Evolutionary conservation across 306 rosid species (phyloP).

Genomic region (Casuarina equisetifolia): DNA sequence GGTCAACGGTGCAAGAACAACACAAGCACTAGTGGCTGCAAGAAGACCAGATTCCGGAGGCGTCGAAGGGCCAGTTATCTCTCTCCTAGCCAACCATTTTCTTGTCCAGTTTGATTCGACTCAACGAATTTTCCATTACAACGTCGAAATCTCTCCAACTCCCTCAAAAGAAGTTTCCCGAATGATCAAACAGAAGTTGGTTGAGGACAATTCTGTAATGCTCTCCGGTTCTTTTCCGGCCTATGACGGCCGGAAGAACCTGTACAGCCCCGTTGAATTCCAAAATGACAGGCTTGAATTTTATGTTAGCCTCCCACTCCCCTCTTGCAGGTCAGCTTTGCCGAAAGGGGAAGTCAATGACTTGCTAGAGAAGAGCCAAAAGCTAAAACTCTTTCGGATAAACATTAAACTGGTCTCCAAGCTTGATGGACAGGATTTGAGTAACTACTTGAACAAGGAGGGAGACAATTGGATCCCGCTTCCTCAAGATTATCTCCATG

Average conservation of each 20-base stretch:
- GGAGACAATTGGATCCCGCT: conserved; percentile 85
- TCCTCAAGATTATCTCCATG: conserved; percentile 97
- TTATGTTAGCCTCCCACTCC: conserved; percentile 72
- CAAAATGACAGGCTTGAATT: conserved; percentile 81
- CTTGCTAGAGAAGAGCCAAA: conserved; percentile 46
- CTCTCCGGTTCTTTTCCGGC: conserved; percentile 84
- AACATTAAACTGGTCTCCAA: conserved; percentile 81
- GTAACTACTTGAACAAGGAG: conserved; percentile 68
- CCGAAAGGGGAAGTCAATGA: conserved; percentile 44
- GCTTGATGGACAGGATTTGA: conserved; percentile 69
- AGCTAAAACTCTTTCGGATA: conserved; percentile 64
- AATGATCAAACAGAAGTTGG: conserved; percentile 75
- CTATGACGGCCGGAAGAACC: conserved; percentile 89
- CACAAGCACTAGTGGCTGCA: conserved; percentile 63
- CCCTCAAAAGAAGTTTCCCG: conserved; percentile 87
- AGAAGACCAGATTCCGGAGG: conserved; percentile 95
- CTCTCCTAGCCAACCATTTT: conserved; percentile 93
- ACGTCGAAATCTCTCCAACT: conserved; percentile 87
- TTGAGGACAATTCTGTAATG: conserved; percentile 51
- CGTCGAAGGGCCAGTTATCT: conserved; percentile 72
- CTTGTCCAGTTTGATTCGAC: conserved; percentile 73
- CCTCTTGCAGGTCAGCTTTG: conserved; percentile 37
- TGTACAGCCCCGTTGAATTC: conserved; percentile 84
- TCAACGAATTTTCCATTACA: conserved; percentile 76
- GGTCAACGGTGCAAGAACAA: conserved; percentile 41